Percentiles rank a stretch among this genome's conserved stretches.
Evolutionary conservation across 306 rosid species (phyloP).

Genomic region (Calophaca sinica): DNA sequence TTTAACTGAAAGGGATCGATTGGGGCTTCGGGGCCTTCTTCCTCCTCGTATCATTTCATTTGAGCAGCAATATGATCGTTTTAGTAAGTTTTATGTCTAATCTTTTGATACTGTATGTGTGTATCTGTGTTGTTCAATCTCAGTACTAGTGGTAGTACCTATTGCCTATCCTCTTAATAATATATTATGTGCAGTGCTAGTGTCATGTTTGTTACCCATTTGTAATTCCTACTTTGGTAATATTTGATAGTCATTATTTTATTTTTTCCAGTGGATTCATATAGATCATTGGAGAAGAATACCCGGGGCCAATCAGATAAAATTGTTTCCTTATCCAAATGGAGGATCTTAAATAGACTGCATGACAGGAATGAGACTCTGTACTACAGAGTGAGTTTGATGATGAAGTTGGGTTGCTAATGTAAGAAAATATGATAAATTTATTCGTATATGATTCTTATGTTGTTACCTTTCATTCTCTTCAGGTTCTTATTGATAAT

Average conservation of each 20-base stretch:
- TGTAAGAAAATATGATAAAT: slow-evolving; percentile 16
- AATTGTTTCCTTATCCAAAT: slow-evolving; percentile 82
- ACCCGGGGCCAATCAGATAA: slow-evolving; percentile 74
- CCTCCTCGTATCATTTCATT: slow-evolving; percentile 98
- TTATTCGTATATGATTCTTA: slow-evolving; percentile 37
- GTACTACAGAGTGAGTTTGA: slow-evolving; percentile 83
- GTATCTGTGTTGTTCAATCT: not conserved
- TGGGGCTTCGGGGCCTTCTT: slow-evolving; percentile 97
- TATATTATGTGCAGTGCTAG: not conserved
- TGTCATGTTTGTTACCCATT: slow-evolving; percentile 27
- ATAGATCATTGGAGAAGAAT: slow-evolving; percentile 89
- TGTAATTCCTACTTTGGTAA: slow-evolving; percentile 5
- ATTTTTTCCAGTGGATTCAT: slow-evolving; percentile 75
- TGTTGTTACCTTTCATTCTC: slow-evolving; percentile 36
- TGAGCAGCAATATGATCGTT: slow-evolving; percentile 94
- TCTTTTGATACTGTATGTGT: not conserved
- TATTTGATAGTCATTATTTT: slow-evolving; percentile 27
- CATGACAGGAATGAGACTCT: slow-evolving; percentile 98
- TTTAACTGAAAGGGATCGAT: slow-evolving; percentile 88
- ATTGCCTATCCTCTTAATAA: slow-evolving; percentile 13
- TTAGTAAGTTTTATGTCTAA: slow-evolving; percentile 66
- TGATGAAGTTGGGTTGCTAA: slow-evolving; percentile 36
- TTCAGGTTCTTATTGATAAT: slow-evolving; percentile 91
- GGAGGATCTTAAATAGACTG: slow-evolving; percentile 96
- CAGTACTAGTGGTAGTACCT: not conserved